Conservation (phyloP, 192 early-diverging fungal species). For the Mortierella claussenii region DNA sequence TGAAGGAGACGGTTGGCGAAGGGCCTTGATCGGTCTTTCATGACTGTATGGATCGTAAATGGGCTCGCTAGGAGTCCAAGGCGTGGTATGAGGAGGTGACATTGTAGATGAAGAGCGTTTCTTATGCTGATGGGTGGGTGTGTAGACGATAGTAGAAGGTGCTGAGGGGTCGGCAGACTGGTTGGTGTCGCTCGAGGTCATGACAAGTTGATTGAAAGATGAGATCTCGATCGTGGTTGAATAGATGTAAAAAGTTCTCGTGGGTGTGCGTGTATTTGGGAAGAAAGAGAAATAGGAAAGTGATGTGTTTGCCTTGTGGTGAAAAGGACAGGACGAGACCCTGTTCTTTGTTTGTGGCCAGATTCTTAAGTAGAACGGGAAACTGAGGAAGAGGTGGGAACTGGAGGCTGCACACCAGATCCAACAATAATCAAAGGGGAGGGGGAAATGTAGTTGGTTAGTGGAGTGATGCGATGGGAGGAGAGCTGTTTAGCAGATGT, state of each 20-base stretch:
- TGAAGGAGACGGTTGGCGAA: slow-evolving; percentile 5
- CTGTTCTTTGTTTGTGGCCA: background rate
- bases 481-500: background rate
- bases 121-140: slow-evolving; percentile 4
- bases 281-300: background rate
- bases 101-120: slow-evolving; percentile 32
- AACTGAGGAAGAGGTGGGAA: background rate
- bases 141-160: slow-evolving; percentile 5
- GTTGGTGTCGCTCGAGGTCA: slow-evolving; percentile 42
- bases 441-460: too few relatives aligned
- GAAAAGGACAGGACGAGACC: background rate
- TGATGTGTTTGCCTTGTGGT: background rate
- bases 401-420: too few relatives aligned
- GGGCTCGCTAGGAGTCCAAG: slow-evolving; percentile 6
- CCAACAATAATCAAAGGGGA: too few relatives aligned
- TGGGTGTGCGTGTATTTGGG: too few relatives aligned
- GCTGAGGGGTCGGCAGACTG: slow-evolving; percentile 17
- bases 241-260: too few relatives aligned
- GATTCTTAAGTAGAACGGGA: background rate
- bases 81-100: slow-evolving; percentile 22
- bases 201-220: too few relatives aligned
- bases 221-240: too few relatives aligned
- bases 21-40: slow-evolving; percentile 8
- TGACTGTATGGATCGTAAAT: background rate
- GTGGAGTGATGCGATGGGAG: background rate